These are phyloP conservation scores for Pyrenophora teres DNA, from an alignment of 2,329 filamentous ascomycete species.

Conservation along the genomic window DNA sequence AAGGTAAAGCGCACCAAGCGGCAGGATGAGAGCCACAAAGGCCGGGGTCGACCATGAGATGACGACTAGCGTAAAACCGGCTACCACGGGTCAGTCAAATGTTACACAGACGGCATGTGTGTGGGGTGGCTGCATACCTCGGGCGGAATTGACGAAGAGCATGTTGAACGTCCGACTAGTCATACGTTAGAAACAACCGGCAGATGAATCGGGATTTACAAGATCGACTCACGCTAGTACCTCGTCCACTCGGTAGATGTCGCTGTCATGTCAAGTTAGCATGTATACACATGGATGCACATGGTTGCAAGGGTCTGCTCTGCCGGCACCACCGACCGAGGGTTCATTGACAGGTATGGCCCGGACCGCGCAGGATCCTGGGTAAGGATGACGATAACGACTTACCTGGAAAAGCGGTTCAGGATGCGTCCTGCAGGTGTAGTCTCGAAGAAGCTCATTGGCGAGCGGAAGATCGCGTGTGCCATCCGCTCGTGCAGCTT, in stretches of 20 bases:
- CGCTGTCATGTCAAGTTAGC: constrained; percentile 52
- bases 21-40: constrained; percentile 80
- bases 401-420: constrained; percentile 90
- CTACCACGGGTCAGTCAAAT: constrained; percentile 41
- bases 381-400: constrained; percentile 22
- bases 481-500: constrained; percentile 98
- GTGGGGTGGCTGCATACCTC: constrained; percentile 48
- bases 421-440: constrained; percentile 95
- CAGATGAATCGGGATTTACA: neutral
- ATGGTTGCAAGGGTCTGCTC: neutral
- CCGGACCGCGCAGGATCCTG: constrained; percentile 7
- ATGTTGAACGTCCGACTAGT: constrained; percentile 88
- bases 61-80: constrained; percentile 80
- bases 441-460: constrained; percentile 99
- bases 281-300: neutral
- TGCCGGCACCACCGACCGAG: neutral
- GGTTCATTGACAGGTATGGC: constrained; percentile 8
- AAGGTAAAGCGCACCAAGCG: constrained; percentile 79
- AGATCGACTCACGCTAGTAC: constrained; percentile 69
- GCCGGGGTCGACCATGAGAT: constrained; percentile 81
- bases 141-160: constrained; percentile 60
- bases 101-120: constrained; percentile 15
- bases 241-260: constrained; percentile 85
- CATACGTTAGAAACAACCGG: constrained; percentile 31
- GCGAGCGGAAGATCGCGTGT: constrained; percentile 93